A percentile compares a stretch with the other conserved stretches of the same genome.
These are phyloP conservation scores for Lasiosphaeria miniovina DNA, from an alignment of 495 filamentous ascomycete genomes.

Conservation along the genomic window DNA sequence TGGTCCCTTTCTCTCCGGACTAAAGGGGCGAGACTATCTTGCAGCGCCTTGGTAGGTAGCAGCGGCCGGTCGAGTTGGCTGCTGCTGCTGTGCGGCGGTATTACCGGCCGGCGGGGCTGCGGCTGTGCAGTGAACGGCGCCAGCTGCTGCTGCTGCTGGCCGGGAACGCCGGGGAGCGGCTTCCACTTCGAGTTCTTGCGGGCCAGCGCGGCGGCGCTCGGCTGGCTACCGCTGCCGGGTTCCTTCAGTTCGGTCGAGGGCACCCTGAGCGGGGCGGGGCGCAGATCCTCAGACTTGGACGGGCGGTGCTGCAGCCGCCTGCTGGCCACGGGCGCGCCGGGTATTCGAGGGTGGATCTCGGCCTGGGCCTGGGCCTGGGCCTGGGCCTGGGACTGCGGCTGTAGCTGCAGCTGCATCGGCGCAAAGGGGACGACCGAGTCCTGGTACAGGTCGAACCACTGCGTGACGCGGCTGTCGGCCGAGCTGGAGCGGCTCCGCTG, in stretches of 20 bases:
- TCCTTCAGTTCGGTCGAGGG: constrained; percentile 14
- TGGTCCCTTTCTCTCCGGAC: too few species aligned
- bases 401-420: not conserved
- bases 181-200: constrained; percentile 26
- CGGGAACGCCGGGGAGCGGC: constrained; percentile 20
- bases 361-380: not conserved
- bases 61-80: too few species aligned
- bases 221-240: not conserved
- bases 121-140: not conserved
- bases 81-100: not conserved
- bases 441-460: constrained; percentile 33
- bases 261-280: constrained; percentile 22
- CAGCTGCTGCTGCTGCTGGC: not conserved
- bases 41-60: too few species aligned
- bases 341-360: not conserved
- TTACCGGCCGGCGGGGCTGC: not conserved
- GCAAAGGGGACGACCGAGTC: constrained; percentile 4
- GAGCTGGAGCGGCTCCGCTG: constrained; percentile 14
- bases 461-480: constrained; percentile 29
- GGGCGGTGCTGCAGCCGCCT: constrained; percentile 7
- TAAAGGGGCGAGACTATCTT: too few species aligned
- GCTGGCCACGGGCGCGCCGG: not conserved
- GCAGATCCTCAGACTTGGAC: constrained; percentile 12
- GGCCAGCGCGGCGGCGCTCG: not conserved
- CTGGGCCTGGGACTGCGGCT: not conserved